Conservation (phyloP, 805 yeast genomes). For the Candida succiphila region DNA sequence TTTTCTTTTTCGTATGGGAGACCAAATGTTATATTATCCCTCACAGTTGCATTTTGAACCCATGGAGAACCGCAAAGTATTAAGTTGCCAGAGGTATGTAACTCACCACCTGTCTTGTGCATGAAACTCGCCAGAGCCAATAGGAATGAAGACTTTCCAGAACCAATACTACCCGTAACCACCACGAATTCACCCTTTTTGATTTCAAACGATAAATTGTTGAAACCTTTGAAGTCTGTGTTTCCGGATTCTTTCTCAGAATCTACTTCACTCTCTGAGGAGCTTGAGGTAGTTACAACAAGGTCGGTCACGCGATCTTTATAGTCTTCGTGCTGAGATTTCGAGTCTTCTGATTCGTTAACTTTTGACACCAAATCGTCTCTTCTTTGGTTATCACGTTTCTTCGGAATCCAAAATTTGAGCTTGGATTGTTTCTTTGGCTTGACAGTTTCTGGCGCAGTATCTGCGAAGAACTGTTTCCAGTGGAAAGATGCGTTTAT, state of each 20-base stretch:
- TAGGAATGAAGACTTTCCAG: conserved; percentile 71
- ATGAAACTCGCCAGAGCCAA: conserved; percentile 66
- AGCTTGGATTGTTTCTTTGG: too few relatives aligned
- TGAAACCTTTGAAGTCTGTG: conserved; percentile 32
- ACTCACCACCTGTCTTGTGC: conserved; percentile 41
- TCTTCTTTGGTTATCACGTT: too few relatives aligned
- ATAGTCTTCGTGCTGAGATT: conserved; percentile 19
- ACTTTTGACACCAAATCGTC: conserved; percentile 23
- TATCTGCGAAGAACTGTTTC: conserved; percentile 39
- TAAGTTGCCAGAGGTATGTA: conserved; percentile 44
- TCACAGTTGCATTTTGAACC: conserved; percentile 75
- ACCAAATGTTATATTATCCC: conserved; percentile 69
- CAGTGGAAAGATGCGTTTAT: conserved; percentile 56
- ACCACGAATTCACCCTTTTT: conserved; percentile 57
- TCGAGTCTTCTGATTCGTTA: conserved; percentile 7
- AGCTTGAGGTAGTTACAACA: conserved; percentile 4
- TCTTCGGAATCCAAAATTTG: too few relatives aligned
- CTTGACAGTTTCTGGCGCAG: neutral
- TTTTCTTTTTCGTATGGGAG: conserved; percentile 29
- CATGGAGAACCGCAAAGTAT: conserved; percentile 49
- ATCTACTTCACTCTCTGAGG: conserved; percentile 5
- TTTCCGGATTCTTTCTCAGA: conserved; percentile 8
- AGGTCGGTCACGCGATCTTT: conserved; percentile 11
- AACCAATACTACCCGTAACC: conserved; percentile 68
- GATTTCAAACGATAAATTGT: conserved; percentile 39